Evolutionary conservation across 192 early-diverging fungal genomes (phyloP).

Genomic region (Rhizophagus clarus): DNA sequence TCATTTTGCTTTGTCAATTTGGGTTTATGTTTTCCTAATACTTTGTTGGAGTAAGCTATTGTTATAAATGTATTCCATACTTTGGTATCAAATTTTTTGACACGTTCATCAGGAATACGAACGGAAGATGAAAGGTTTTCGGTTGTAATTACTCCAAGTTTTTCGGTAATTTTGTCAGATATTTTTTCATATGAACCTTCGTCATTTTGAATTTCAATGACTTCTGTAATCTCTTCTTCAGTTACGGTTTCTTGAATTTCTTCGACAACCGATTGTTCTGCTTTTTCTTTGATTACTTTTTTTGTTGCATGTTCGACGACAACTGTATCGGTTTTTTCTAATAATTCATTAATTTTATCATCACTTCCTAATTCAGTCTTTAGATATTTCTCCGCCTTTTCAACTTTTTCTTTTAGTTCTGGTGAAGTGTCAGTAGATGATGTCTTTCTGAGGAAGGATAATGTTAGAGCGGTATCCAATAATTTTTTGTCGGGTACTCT

Average conservation of each 20-base stretch:
- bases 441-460: neutral
- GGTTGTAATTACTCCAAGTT: neutral
- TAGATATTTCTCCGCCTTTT: neutral
- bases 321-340: neutral
- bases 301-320: slow-evolving; percentile 1
- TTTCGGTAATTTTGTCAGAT: neutral
- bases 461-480: neutral
- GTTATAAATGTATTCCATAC: no score
- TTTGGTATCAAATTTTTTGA: no score
- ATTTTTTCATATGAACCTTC: neutral
- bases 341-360: neutral
- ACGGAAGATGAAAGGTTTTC: neutral
- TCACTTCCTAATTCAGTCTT: neutral
- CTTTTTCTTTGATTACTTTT: neutral
- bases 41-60: no score
- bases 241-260: neutral
- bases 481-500: neutral
- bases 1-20: no score
- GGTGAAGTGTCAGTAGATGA: neutral
- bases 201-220: neutral
- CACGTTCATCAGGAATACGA: no score
- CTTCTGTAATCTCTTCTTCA: neutral
- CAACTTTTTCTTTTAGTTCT: neutral
- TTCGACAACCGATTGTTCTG: neutral
- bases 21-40: no score